Percentiles rank a stretch among this genome's conserved stretches.
Conservation (phyloP, 768 basidiomycete genomes). For the Termitomyces sp. region DNA sequence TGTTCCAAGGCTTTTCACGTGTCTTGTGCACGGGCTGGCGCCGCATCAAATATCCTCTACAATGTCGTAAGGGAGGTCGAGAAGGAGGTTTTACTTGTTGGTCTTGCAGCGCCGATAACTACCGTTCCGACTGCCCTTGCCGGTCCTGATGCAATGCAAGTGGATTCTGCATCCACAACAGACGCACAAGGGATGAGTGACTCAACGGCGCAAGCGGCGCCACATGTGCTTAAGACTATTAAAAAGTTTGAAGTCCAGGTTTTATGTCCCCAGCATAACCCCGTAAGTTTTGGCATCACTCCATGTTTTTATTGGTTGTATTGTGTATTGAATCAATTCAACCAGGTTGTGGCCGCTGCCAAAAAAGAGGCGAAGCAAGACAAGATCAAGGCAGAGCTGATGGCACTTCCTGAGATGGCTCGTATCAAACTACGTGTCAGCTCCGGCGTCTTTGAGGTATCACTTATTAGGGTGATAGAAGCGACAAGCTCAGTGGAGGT, state of each 20-base stretch:
- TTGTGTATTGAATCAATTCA: not conserved
- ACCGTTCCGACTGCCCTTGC: not conserved
- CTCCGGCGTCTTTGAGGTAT: conserved; percentile 84
- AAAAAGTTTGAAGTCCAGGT: conserved; percentile 72
- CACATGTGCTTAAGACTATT: conserved; percentile 55
- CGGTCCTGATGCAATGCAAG: conserved; percentile 22
- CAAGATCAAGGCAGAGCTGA: conserved; percentile 62
- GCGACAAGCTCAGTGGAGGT: conserved; percentile 72
- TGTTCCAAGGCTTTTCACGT: conserved; percentile 93
- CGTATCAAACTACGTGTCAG: conserved; percentile 82
- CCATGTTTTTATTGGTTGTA: not conserved
- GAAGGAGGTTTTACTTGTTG: conserved; percentile 73
- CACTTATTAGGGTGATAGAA: conserved; percentile 63
- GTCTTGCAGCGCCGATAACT: conserved; percentile 21
- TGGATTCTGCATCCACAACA: conserved; percentile 15
- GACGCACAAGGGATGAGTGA: not conserved
- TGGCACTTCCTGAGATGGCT: conserved; percentile 62
- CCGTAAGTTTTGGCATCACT: conserved; percentile 46
- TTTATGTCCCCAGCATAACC: conserved; percentile 86
- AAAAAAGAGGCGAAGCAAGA: conserved; percentile 74
- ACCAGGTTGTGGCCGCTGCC: conserved; percentile 64
- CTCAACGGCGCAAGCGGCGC: not conserved
- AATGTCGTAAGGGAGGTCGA: conserved; percentile 62
- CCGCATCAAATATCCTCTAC: conserved; percentile 49
- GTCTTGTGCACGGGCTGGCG: conserved; percentile 70